These are phyloP conservation scores for Fusarium veterinarium DNA, from an alignment of 2,329 filamentous ascomycete species.

Conservation along the genomic window DNA sequence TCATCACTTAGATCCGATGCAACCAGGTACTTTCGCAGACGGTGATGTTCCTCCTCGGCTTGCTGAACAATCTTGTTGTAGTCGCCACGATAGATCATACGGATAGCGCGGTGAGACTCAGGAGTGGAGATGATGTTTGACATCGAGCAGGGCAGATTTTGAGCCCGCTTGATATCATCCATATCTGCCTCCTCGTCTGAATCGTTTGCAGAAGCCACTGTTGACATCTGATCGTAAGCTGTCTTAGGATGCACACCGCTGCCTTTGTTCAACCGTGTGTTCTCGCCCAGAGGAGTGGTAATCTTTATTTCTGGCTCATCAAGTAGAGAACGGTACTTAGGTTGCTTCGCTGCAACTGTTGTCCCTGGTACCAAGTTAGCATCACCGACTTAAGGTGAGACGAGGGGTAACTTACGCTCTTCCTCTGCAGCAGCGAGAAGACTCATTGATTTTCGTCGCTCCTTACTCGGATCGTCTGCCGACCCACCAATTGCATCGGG, in stretches of 20 bases:
- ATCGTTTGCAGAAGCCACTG: constrained; percentile 70
- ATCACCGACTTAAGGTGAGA: background rate
- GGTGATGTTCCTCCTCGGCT: constrained; percentile 80
- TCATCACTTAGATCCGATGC: constrained; percentile 95
- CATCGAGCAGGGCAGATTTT: constrained; percentile 83
- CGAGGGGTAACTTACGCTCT: constrained; percentile 70
- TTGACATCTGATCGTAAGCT: constrained; percentile 79
- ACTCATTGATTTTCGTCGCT: constrained; percentile 64
- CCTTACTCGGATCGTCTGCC: constrained; percentile 52
- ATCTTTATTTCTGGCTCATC: constrained; percentile 74
- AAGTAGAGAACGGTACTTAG: constrained; percentile 69
- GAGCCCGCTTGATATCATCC: constrained; percentile 86
- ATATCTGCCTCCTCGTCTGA: constrained; percentile 90
- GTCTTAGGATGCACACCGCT: constrained; percentile 80
- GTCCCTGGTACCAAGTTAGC: constrained; percentile 55
- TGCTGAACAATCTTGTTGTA: constrained; percentile 80
- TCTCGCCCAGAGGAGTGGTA: constrained; percentile 72
- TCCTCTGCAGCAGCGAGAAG: constrained; percentile 80
- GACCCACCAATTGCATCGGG: constrained; percentile 52
- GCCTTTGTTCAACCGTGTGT: constrained; percentile 64
- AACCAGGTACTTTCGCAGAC: constrained; percentile 91
- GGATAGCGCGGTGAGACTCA: constrained; percentile 82
- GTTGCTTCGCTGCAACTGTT: constrained; percentile 62
- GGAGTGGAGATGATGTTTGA: constrained; percentile 82
- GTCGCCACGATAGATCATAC: constrained; percentile 91